phyloP scores from a whole-genome alignment of 495 filamentous ascomycete species.

The Patellaria atrata region DNA sequence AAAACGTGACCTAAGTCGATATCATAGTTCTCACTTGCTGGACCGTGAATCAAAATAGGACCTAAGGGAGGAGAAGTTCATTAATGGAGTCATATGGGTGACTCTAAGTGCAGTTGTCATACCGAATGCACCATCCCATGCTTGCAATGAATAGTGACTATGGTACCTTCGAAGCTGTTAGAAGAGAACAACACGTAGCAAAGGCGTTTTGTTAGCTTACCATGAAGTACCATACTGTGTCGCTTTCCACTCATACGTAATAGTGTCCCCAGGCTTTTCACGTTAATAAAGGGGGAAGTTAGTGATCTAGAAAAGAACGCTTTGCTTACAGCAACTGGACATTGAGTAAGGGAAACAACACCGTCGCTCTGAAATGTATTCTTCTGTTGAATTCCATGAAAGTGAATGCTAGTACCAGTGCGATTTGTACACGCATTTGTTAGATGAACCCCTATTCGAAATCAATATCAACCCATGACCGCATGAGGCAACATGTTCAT shows the following conservation, averaged over 20 bases:
- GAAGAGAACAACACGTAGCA: too few species aligned
- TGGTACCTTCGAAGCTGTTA: too few species aligned
- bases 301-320: too few species aligned
- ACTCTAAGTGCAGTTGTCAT: too few species aligned
- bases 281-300: too few species aligned
- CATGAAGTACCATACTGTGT: slow-evolving; percentile 44
- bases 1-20: slow-evolving; percentile 35
- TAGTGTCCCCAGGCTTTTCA: slow-evolving; percentile 29
- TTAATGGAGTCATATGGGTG: too few species aligned
- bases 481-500: slow-evolving; percentile 21
- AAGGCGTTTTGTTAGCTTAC: too few species aligned
- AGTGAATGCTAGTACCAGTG: slow-evolving; percentile 38
- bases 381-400: slow-evolving; percentile 37
- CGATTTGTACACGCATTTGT: too few species aligned
- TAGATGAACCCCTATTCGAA: too few species aligned
- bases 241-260: slow-evolving; percentile 39
- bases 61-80: too few species aligned
- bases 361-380: slow-evolving; percentile 34
- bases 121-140: slow-evolving; percentile 36
- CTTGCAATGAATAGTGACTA: slow-evolving; percentile 43
- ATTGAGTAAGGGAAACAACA: slow-evolving; percentile 31
- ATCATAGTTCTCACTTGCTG: slow-evolving; percentile 36
- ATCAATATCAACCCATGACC: too few species aligned
- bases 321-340: slow-evolving; percentile 31
- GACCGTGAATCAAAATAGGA: slow-evolving; percentile 34